Evolutionary conservation across 208 protist species (phyloP).

Genomic region (Leishmania tarentolae): DNA sequence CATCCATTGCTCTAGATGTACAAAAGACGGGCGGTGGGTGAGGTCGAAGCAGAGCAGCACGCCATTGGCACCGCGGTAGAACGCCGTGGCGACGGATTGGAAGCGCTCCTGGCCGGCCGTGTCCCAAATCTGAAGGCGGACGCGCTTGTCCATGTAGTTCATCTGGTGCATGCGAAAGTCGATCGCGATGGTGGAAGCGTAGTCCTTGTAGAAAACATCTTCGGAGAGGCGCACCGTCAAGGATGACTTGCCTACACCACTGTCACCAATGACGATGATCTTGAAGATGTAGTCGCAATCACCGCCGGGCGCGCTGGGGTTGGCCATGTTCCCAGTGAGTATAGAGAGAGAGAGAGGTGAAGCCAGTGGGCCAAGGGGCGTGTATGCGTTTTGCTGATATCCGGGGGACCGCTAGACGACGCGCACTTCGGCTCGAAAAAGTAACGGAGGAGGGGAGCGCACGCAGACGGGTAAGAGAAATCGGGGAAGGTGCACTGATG

Average conservation of each 20-base stretch:
- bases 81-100: constrained; percentile 92
- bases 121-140: constrained; percentile 94
- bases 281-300: constrained; percentile 97
- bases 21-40: constrained; percentile 96
- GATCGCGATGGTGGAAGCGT: constrained; percentile 89
- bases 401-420: neutral
- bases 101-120: constrained; percentile 93
- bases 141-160: constrained; percentile 89
- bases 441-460: neutral
- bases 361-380: neutral
- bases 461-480: neutral
- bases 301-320: constrained; percentile 57
- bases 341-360: neutral
- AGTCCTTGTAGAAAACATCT: constrained; percentile 93
- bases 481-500: neutral
- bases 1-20: constrained; percentile 97
- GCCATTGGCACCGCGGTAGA: constrained; percentile 92
- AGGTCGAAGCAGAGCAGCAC: constrained; percentile 98
- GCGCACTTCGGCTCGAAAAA: neutral
- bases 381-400: neutral
- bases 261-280: constrained; percentile 93
- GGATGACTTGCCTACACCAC: constrained; percentile 91
- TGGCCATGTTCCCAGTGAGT: constrained; percentile 17
- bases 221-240: constrained; percentile 91
- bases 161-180: constrained; percentile 93